Conservation (phyloP, 768 basidiomycete species). For the Agrocybe praecox region DNA sequence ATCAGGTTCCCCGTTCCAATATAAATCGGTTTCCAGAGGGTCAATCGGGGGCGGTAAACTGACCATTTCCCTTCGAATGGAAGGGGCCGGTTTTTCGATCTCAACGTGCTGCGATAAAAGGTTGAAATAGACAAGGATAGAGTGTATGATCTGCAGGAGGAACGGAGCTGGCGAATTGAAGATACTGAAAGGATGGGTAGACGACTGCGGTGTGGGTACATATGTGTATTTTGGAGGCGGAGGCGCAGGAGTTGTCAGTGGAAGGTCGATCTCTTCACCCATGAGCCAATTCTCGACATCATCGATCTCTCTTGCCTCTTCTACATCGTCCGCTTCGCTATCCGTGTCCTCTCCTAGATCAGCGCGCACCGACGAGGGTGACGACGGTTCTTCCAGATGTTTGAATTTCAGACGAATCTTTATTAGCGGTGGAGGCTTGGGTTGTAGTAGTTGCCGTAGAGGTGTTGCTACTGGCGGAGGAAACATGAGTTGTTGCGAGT, state of each 20-base stretch:
- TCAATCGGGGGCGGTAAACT: too few relatives aligned
- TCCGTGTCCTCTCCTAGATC: conserved; percentile 1
- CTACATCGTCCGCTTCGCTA: neutral
- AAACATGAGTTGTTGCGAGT: too few relatives aligned
- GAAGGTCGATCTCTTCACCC: neutral
- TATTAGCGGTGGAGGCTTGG: neutral
- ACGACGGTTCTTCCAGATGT: neutral
- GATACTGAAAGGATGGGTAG: conserved; percentile 7
- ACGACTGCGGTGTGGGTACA: neutral
- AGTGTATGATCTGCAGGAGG: conserved; percentile 14
- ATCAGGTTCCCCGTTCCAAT: too few relatives aligned
- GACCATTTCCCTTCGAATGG: neutral
- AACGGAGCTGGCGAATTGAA: conserved; percentile 13
- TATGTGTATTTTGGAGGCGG: too few relatives aligned
- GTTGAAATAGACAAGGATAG: conserved; percentile 9
- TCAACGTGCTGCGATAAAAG: conserved; percentile 5
- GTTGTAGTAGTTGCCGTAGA: neutral
- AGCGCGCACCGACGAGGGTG: conserved; percentile 4
- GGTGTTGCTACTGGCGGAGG: too few relatives aligned
- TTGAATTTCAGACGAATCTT: neutral
- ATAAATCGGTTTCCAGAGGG: too few relatives aligned
- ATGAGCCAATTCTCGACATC: conserved; percentile 4
- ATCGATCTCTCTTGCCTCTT: conserved; percentile 1
- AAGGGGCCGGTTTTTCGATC: neutral
- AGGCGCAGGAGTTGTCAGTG: neutral